Evolutionary conservation across 306 rosid species (phyloP).

Genomic region (Abrus precatorius): DNA sequence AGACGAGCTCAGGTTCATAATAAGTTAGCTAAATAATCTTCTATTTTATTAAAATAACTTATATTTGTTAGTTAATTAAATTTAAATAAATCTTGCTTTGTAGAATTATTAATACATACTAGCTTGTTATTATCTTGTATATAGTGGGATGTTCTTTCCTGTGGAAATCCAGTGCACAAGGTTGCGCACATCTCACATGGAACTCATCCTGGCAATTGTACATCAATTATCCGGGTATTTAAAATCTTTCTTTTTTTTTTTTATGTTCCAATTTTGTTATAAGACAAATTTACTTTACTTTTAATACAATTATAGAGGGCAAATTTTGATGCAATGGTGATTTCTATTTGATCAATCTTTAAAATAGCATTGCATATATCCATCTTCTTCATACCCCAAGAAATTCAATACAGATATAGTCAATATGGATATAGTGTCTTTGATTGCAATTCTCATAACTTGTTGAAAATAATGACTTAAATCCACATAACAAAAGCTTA

Average conservation of each 20-base stretch:
- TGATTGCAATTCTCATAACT: not conserved
- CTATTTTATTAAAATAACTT: not conserved
- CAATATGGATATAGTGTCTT: no score
- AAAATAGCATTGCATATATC: no score
- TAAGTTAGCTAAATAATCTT: not conserved
- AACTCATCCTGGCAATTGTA: constrained; percentile 57
- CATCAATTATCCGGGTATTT: constrained; percentile 69
- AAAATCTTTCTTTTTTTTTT: not conserved
- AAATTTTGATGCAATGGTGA: no score
- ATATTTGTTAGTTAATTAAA: not conserved
- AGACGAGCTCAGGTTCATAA: constrained; percentile 62
- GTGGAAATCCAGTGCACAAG: constrained; percentile 50
- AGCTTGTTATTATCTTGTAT: not conserved
- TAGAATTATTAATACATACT: not conserved
- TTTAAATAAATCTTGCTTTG: not conserved
- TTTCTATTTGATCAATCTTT: no score
- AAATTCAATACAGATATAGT: no score
- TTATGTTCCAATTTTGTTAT: not conserved
- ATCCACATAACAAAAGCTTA: not conserved
- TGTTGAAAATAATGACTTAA: not conserved
- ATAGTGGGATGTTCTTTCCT: constrained; percentile 80
- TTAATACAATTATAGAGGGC: not conserved
- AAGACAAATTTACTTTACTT: not conserved
- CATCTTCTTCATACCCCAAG: no score
- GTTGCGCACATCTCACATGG: constrained; percentile 65